Percentiles rank a stretch among this genome's conserved stretches.
Conservation (phyloP, 2,329 filamentous ascomycete genomes). For the Epichloe glyceriae region DNA sequence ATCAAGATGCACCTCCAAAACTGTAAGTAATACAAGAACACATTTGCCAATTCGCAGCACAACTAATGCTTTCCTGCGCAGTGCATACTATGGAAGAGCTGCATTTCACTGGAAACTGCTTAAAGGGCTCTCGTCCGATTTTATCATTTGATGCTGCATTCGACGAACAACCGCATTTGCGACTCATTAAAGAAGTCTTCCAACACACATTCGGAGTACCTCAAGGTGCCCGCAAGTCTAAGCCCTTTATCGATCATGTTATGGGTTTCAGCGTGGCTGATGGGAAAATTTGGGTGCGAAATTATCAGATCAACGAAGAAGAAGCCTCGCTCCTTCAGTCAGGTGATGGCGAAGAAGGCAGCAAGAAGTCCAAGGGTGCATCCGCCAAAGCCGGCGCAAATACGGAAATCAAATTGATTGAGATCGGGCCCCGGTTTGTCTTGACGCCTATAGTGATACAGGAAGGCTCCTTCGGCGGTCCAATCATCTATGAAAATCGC, state of each 20-base stretch:
- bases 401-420: constrained; percentile 71
- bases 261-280: constrained; percentile 86
- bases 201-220: constrained; percentile 87
- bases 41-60: neutral
- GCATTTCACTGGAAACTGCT: constrained; percentile 91
- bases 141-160: constrained; percentile 87
- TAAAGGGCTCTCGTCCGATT: constrained; percentile 83
- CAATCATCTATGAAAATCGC: constrained; percentile 96
- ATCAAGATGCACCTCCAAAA: constrained; percentile 67
- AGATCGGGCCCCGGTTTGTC: constrained; percentile 89
- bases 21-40: constrained; percentile 27
- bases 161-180: constrained; percentile 66
- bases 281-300: constrained; percentile 89
- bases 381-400: constrained; percentile 35
- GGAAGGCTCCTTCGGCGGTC: constrained; percentile 88
- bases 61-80: constrained; percentile 22
- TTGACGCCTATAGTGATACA: constrained; percentile 90
- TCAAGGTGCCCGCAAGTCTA: constrained; percentile 73
- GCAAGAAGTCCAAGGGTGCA: constrained; percentile 26
- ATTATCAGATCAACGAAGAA: constrained; percentile 84
- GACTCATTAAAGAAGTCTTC: constrained; percentile 79
- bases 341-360: constrained; percentile 25
- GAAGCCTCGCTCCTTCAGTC: constrained; percentile 42
- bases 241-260: constrained; percentile 92
- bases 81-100: constrained; percentile 95